These are phyloP conservation scores for Coemansia sp. DNA, from an alignment of 192 early-diverging fungal species.

Conservation along the genomic window DNA sequence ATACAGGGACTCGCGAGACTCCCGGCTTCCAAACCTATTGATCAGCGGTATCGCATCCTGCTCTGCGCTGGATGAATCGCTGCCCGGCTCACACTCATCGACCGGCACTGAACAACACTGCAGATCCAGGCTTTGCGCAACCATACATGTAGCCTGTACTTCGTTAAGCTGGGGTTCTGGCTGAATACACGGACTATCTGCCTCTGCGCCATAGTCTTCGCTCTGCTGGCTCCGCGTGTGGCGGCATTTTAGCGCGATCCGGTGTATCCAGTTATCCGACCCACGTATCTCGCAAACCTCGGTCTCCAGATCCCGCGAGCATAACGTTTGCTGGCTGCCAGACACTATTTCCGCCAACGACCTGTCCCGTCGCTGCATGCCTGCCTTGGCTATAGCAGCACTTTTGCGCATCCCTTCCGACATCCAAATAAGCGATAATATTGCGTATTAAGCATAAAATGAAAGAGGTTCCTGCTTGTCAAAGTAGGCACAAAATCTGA, in stretches of 20 bases:
- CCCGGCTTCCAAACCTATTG: neutral
- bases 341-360: neutral
- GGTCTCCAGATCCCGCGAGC: constrained; percentile 13
- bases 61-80: neutral
- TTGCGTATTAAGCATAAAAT: no score
- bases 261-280: constrained; percentile 21
- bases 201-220: neutral
- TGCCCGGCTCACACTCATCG: no score
- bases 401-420: neutral
- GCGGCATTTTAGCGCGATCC: neutral
- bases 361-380: neutral
- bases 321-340: neutral
- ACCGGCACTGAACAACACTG: no score
- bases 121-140: neutral
- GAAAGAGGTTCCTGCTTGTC: no score
- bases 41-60: neutral
- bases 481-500: no score
- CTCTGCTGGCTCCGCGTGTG: neutral
- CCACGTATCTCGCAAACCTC: constrained; percentile 14
- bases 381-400: neutral
- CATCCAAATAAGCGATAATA: no score
- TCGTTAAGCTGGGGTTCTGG: no score
- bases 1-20: neutral
- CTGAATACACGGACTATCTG: no score
- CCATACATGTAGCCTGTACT: neutral